Evolutionary conservation across 108 stramenopile genomes (phyloP).

Genomic region (Heterococcus sp.): DNA sequence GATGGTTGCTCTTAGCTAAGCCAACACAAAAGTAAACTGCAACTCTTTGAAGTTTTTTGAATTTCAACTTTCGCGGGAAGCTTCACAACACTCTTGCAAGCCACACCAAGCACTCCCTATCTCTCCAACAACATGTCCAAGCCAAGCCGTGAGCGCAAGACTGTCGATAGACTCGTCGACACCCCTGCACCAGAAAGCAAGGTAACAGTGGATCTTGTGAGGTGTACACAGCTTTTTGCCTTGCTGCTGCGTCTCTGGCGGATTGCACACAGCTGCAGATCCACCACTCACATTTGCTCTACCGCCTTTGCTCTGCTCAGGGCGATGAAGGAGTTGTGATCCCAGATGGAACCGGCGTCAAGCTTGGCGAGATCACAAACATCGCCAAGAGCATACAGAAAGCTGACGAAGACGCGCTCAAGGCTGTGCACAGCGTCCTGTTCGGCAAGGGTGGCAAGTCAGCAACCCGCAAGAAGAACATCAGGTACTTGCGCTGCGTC

Average conservation of each 20-base stretch:
- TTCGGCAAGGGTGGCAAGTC: conserved; percentile 26
- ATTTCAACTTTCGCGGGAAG: too few relatives aligned
- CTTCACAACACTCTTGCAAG: too few relatives aligned
- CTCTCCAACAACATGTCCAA: too few relatives aligned
- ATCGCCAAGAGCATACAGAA: too few relatives aligned
- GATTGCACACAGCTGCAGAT: neutral
- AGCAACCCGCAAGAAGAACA: conserved; percentile 31
- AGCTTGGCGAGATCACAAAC: conserved; percentile 28
- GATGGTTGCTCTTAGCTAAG: too few relatives aligned
- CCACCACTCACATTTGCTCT: neutral
- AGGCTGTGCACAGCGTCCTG: conserved; percentile 27
- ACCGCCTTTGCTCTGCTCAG: neutral
- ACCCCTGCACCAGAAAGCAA: too few relatives aligned
- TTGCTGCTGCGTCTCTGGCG: neutral
- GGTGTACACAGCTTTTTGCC: neutral
- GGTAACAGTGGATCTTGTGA: too few relatives aligned
- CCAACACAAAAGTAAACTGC: too few relatives aligned
- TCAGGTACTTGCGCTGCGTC: conserved; percentile 4
- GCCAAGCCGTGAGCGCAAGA: too few relatives aligned
- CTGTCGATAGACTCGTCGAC: too few relatives aligned
- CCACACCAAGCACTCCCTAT: too few relatives aligned
- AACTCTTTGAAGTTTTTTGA: too few relatives aligned
- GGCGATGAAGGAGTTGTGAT: neutral
- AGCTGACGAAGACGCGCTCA: conserved; percentile 30
- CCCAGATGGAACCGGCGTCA: conserved; percentile 1